Evolutionary conservation across 2,329 filamentous ascomycete genomes (phyloP).

Genomic region (Emergomyces orientalis): DNA sequence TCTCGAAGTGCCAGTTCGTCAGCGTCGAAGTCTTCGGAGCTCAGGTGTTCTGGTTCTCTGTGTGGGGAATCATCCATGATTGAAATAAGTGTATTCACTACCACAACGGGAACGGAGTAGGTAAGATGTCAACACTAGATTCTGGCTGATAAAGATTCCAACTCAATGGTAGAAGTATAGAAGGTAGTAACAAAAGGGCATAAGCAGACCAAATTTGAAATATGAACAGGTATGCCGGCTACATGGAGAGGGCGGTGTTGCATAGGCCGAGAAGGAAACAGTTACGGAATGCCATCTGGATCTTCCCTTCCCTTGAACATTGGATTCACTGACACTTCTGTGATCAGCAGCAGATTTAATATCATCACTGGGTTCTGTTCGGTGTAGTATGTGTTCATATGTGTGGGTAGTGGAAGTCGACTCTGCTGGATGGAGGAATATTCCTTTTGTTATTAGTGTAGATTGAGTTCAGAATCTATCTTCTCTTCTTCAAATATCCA

Average conservation of each 20-base stretch:
- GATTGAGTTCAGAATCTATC: too few relatives aligned
- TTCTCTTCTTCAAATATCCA: too few relatives aligned
- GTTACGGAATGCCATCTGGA: background rate
- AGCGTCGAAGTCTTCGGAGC: background rate
- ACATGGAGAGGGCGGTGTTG: background rate
- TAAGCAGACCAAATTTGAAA: background rate
- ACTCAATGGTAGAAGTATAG: background rate
- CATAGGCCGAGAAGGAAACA: background rate
- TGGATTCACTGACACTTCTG: background rate
- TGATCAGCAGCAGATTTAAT: background rate
- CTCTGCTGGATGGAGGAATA: background rate
- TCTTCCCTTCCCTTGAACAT: background rate
- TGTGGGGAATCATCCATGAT: background rate
- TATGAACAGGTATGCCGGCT: background rate
- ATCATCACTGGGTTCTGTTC: background rate
- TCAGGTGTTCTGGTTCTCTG: background rate
- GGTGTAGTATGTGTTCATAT: background rate
- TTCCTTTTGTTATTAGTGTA: too few relatives aligned
- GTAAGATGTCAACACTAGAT: background rate
- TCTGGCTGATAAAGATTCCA: background rate
- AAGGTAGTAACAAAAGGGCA: background rate
- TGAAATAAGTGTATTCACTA: background rate
- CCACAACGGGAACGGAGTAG: background rate
- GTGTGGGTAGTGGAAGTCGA: background rate
- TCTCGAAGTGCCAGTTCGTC: background rate